Conservation (phyloP, 2,329 filamentous ascomycete genomes). For the Salinomyces thailandicus region DNA sequence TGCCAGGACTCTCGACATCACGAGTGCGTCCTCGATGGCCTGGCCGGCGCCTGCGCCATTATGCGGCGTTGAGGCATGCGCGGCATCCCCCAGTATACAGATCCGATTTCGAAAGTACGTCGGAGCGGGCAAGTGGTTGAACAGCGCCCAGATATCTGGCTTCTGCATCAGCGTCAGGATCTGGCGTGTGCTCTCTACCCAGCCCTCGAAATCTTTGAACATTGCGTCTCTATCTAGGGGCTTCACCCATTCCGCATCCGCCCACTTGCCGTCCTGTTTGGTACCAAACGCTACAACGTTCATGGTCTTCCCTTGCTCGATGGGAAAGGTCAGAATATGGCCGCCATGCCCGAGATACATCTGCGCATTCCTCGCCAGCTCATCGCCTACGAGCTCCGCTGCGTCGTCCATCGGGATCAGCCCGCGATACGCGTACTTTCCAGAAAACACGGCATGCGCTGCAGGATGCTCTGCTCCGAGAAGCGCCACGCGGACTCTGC, state of each 20-base stretch:
- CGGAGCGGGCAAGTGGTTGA: constrained; percentile 35
- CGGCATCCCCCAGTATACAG: constrained; percentile 46
- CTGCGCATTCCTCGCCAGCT: constrained; percentile 40
- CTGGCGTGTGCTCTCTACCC: constrained; percentile 29
- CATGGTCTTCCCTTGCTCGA: constrained; percentile 45
- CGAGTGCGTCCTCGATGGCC: constrained; percentile 45
- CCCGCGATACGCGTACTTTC: constrained; percentile 53
- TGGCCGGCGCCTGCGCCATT: constrained; percentile 47
- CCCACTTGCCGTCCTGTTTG: constrained; percentile 29
- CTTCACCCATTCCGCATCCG: constrained; percentile 30
- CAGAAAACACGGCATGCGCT: constrained; percentile 41
- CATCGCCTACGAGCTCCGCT: constrained; percentile 37
- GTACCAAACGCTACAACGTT: constrained; percentile 46
- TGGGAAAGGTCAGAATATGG: constrained; percentile 52
- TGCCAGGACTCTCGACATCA: constrained; percentile 32
- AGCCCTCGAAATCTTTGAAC: constrained; percentile 32
- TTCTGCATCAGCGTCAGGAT: constrained; percentile 39
- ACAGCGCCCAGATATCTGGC: constrained; percentile 39
- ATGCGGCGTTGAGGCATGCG: constrained; percentile 46
- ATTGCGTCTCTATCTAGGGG: constrained; percentile 33
- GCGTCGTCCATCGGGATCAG: constrained; percentile 51
- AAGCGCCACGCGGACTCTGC: constrained; percentile 41
- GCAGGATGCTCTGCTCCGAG: constrained; percentile 39
- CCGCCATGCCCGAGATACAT: constrained; percentile 34
- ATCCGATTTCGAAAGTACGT: constrained; percentile 29